Base-by-base conservation (phyloP, 768 basidiomycete genomes). In the Collybiopsis luxurians region DNA sequence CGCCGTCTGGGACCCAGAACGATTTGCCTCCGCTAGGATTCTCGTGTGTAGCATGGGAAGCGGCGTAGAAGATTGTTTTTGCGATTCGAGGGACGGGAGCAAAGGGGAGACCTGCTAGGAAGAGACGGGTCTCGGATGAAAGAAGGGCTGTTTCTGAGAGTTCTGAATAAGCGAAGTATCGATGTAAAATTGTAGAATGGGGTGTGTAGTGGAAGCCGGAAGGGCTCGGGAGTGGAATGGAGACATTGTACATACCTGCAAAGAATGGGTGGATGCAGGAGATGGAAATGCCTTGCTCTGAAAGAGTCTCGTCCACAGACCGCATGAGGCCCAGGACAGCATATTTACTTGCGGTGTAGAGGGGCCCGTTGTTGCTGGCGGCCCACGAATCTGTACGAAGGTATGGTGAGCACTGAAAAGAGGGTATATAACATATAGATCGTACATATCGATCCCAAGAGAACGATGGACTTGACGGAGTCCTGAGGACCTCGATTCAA, bases 391-490 rank as follows among this genome's bases (percentile, higher is more conserved):
- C 69, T 71, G n/a, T n/a, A n/a, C n/a, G n/a, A n/a, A n/a, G n/a
- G n/a, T n/a, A n/a, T n/a, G n/a, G n/a, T n/a, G n/a, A n/a, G n/a
- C n/a, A n/a, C n/a, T n/a, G n/a, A n/a, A n/a, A n/a, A n/a, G n/a
- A n/a, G n/a, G n/a, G n/a, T n/a, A n/a, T 4, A 4, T 9, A 36
- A 43, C 28, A 4, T 42, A 23, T 13, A n/a, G 2, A 21, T 26
- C 53, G 17, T 46, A 69, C 71, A 67, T 66, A 75, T 70, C 10
- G 72, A 73, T 21, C 72, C 72, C 9, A 73, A 58, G 10, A 75
- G 46, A 10, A 73, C 62, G 44, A 75, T 56, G 17, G 69, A 56
- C 55, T 72, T 75, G 26, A 63, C 60, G 13, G 56, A 50, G 1
- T 46, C 23, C 53, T 43, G 17, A 4, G 38, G 23, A 34, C 45